Base-by-base conservation (phyloP, 441 rosid genomes). In the California macrophylla region DNA sequence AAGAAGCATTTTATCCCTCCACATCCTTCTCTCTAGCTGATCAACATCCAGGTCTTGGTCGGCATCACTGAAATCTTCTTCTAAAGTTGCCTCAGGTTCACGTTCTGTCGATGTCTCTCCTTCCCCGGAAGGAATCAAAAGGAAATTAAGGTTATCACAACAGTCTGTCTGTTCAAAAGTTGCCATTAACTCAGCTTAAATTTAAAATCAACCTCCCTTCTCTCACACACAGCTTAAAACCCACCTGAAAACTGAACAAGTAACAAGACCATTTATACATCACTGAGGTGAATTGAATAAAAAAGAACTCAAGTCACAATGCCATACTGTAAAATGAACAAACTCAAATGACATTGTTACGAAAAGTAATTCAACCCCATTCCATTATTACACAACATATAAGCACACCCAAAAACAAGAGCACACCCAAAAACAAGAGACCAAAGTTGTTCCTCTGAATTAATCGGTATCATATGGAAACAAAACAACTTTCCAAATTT, bases 1-100 rank as follows among this genome's bases (percentile, higher is more conserved):
- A 28, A 85, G 68, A 72, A 89, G 96, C 84, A 86, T 73, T 30
- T 83, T 87, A 83, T 88, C 83, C 80, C 72, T 87, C 97, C 96
- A 91, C 84, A 91, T 80, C 80, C 90, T 81, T 76, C 84, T 80
- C 83, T 91, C 92, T 5, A 93, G 96, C 78, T 86, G 95, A 70
- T 84, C 91, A 38, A 87, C 83, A 6, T 80, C 95, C 42, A 78
- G 70, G 58, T 89, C 95, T 30, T 85, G 20, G 6, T 47, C 56
- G 21, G 56, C 89, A 72, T 88, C 96, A 54, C 84, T 75, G 64
- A 64, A 80, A 16, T 88, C 90, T 52, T 86, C 86, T 60, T 77
- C 84, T 70, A 72, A 70, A 0, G 76, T 68, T 0, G 85, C 82
- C 76, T 68, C 85, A 0, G 76, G 71, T 45, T 84, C 91, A 8